Evolutionary conservation across 768 basidiomycete species (phyloP).

Genomic region (Strobilomyces confusus): DNA sequence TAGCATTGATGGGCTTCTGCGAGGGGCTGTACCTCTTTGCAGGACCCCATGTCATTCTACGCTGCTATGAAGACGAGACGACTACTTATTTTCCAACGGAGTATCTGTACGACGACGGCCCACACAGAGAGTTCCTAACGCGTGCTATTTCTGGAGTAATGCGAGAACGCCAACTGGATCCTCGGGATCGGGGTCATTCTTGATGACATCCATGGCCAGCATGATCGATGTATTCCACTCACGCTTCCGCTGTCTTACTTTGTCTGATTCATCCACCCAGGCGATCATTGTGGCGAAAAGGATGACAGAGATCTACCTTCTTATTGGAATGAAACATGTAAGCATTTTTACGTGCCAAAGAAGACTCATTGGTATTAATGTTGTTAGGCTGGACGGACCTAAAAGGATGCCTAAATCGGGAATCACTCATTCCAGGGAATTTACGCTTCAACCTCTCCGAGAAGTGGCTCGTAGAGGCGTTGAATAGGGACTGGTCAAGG

Average conservation of each 20-base stretch:
- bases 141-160: background rate
- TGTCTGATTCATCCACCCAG: background rate
- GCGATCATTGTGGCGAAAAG: background rate
- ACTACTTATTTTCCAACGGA: background rate
- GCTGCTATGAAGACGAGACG: slow-evolving; percentile 3
- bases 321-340: slow-evolving; percentile 3
- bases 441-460: background rate
- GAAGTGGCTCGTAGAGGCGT: background rate
- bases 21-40: slow-evolving; percentile 7
- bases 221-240: slow-evolving; percentile 1
- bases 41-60: slow-evolving; percentile 7
- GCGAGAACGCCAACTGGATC: background rate
- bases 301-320: background rate
- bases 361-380: too few species aligned
- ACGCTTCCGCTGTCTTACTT: too few species aligned
- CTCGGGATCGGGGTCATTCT: background rate
- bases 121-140: background rate
- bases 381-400: slow-evolving; percentile 4
- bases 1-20: background rate
- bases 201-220: background rate
- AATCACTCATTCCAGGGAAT: background rate
- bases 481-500: background rate
- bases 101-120: background rate
- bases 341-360: background rate
- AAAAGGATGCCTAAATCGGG: background rate